Conservation (phyloP, 768 basidiomycete species). For the Hypholoma sublateritium region DNA sequence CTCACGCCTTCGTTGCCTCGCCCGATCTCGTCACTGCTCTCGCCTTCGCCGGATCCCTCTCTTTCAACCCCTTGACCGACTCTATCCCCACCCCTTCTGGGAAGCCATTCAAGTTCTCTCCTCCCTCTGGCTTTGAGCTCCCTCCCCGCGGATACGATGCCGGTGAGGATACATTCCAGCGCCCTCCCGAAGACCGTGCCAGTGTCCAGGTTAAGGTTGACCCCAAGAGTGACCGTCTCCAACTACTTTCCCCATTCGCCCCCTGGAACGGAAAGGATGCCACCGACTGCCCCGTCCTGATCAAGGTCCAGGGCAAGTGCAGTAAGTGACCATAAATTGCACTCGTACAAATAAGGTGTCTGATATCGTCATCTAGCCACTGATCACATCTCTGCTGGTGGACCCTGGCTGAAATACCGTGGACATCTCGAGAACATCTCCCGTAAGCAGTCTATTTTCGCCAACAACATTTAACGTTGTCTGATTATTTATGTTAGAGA, state of each 20-base stretch:
- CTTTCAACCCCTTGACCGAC: constrained; percentile 97
- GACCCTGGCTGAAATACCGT: constrained; percentile 99
- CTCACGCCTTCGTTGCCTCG: constrained; percentile 94
- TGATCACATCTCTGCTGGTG: constrained; percentile 96
- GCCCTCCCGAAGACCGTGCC: constrained; percentile 84
- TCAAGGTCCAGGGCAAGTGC: constrained; percentile 99
- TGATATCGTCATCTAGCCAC: constrained; percentile 48
- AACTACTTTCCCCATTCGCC: constrained; percentile 85
- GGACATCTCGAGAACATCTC: constrained; percentile 99
- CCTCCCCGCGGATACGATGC: constrained; percentile 96
- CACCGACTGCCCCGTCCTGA: constrained; percentile 85
- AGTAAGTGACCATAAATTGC: constrained; percentile 52
- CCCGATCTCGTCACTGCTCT: constrained; percentile 97
- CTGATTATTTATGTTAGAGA: constrained; percentile 50
- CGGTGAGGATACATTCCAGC: constrained; percentile 95
- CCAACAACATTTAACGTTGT: background rate
- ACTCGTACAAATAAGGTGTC: background rate
- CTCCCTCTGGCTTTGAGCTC: constrained; percentile 88
- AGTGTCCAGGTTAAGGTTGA: constrained; percentile 84
- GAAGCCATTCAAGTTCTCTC: constrained; percentile 96
- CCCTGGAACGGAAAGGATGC: constrained; percentile 95
- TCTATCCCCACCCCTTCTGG: constrained; percentile 85
- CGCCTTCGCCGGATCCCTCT: constrained; percentile 89
- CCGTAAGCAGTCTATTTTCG: constrained; percentile 45
- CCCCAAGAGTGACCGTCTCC: constrained; percentile 86